Conservation (phyloP, 2,329 filamentous ascomycete genomes). For the Aureobasidium sp. region DNA sequence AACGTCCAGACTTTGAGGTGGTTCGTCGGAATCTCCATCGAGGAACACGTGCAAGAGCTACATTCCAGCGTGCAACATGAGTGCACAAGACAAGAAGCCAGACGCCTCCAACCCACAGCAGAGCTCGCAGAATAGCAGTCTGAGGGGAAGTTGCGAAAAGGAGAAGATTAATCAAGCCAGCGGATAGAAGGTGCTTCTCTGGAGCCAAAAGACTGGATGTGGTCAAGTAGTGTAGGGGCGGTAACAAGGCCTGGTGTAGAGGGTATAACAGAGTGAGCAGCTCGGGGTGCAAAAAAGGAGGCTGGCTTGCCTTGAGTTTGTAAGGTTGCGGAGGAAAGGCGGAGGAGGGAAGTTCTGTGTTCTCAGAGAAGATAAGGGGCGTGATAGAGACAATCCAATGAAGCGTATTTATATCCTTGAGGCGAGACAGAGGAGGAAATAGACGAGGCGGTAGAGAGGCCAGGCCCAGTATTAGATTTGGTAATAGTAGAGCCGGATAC, state of each 20-base stretch:
- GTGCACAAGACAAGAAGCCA: slow-evolving; percentile 77
- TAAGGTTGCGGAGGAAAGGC: slow-evolving; percentile 38
- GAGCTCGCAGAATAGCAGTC: slow-evolving; percentile 45
- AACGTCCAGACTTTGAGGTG: slow-evolving; percentile 24
- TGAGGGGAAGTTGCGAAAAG: slow-evolving; percentile 75
- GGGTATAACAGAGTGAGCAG: slow-evolving; percentile 76
- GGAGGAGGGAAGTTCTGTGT: slow-evolving; percentile 42
- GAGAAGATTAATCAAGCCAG: slow-evolving; percentile 83
- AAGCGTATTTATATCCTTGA: slow-evolving; percentile 67
- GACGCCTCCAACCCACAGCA: slow-evolving; percentile 71
- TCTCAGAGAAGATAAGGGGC: slow-evolving; percentile 66
- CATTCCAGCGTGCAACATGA: slow-evolving; percentile 82
- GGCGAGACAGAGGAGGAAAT: slow-evolving; percentile 69
- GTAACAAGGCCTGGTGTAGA: slow-evolving; percentile 80
- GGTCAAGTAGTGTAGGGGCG: slow-evolving; percentile 80
- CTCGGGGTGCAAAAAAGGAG: slow-evolving; percentile 54
- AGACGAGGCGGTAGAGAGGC: slow-evolving; percentile 78
- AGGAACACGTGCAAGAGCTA: slow-evolving; percentile 87
- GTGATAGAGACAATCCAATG: slow-evolving; percentile 84
- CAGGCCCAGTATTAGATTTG: slow-evolving; percentile 85
- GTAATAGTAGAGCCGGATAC: slow-evolving; percentile 69
- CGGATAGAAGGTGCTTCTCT: slow-evolving; percentile 88
- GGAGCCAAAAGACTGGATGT: slow-evolving; percentile 89
- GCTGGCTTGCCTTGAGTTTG: slow-evolving; percentile 34
- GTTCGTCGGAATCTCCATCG: slow-evolving; percentile 70